Conservation (phyloP, 805 yeast species). For the Suhomyces kilbournensis region DNA sequence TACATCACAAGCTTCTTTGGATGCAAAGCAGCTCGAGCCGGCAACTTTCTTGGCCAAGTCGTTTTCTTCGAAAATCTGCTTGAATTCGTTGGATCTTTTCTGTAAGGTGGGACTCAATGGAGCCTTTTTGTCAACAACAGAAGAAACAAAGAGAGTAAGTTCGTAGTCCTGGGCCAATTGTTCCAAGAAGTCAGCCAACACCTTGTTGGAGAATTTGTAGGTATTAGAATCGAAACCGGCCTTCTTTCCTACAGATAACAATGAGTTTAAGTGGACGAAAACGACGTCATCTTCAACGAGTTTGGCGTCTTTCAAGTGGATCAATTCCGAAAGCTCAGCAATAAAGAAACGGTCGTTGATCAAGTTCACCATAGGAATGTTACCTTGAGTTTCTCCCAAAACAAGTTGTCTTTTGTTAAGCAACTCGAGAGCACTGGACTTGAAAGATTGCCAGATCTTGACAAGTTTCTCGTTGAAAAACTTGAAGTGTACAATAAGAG, state of each 20-base stretch:
- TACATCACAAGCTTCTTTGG: conserved; percentile 47
- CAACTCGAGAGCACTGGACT: conserved; percentile 6
- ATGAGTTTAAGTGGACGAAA: conserved; percentile 42
- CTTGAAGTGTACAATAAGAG: conserved; percentile 18
- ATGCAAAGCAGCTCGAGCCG: conserved; percentile 32
- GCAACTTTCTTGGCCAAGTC: conserved; percentile 12
- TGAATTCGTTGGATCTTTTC: conserved; percentile 16
- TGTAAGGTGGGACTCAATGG: conserved; percentile 9
- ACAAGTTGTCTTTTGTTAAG: conserved; percentile 2
- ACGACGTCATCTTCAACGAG: conserved; percentile 22
- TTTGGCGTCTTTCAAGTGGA: conserved; percentile 32
- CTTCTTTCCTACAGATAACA: conserved; percentile 39
- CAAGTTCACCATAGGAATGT: conserved; percentile 16
- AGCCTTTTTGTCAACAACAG: conserved; percentile 12
- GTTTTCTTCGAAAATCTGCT: conserved; percentile 11
- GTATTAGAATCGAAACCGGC: conserved; percentile 43
- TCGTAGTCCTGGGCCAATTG: conserved; percentile 16
- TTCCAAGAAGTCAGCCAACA: conserved; percentile 23
- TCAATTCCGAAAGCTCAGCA: conserved; percentile 47
- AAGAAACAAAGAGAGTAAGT: conserved; percentile 16
- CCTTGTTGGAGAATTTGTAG: conserved; percentile 35
- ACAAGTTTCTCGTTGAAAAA: conserved; percentile 30
- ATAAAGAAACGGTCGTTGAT: conserved; percentile 48
- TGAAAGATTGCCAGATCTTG: conserved; percentile 35
- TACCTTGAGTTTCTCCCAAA: background rate